Base-by-base conservation (phyloP, 306 rosid species). In the Cicer arietinum region DNA sequence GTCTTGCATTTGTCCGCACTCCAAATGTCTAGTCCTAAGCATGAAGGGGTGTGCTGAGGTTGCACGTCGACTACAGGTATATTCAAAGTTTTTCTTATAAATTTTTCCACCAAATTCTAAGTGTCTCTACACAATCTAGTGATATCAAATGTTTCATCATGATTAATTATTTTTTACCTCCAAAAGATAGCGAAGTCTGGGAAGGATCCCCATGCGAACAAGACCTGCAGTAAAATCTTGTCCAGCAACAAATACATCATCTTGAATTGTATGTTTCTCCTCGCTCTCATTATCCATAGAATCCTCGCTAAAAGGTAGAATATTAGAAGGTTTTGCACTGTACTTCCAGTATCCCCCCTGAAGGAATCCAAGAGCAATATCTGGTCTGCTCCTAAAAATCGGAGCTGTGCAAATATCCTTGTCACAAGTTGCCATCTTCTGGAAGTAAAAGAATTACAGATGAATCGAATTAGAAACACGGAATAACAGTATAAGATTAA, bases 341-440 rank as follows among this genome's bases (percentile, higher is more conserved):
- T 92, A 92, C 89, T 94, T 94, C 99, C 99, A 92, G 76, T 86
- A 94, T 65, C 92, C 96, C 69, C 98, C 99, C 58, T 51, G 96
- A 63, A 90, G 95, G 75, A 94, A 94, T 74, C 97, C 99, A 77
- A 50, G 82, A 81, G 86, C 81, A 71, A 90, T 81, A 83, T 94
- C 91, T 48, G 97, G 90, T 86, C 84, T 90, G 78, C 90, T 89
- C 66, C 96, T 86, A 71, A 94, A 94, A 64, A 94, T 87, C 64
- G 99, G 95, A 68, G 99, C 97, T n/a, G 93, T 92, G 81, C 61
- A 92, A 67, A 87, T 80, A 83, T 84, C 90, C 77, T 81, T 84
- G 60, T 85, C 89, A 75, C 77, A 60, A 47, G 82, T 78, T 71
- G 90, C 79, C 50, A 73, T 80, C 72, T 82, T 92, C 97, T 90